phyloP scores from a whole-genome alignment of 805 yeast genomes.

The Wickerhamia fluorescens region DNA sequence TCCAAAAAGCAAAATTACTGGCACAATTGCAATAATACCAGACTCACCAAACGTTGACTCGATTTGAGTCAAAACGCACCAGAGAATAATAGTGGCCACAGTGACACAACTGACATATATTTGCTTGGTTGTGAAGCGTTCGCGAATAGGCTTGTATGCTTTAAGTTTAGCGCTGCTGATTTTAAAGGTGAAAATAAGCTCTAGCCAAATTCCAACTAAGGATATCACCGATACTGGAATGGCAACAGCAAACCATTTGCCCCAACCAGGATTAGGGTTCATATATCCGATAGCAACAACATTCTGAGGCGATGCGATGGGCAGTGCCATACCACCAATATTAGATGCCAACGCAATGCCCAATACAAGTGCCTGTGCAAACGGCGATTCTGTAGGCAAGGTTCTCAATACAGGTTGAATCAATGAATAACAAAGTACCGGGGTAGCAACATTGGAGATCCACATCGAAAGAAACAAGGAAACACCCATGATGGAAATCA shows the following conservation, averaged over 20 bases:
- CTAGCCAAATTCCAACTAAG: slow-evolving; percentile 63
- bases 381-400: slow-evolving; percentile 67
- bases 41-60: slow-evolving; percentile 40
- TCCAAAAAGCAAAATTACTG: slow-evolving; percentile 43
- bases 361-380: slow-evolving; percentile 75
- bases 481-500: slow-evolving; percentile 77
- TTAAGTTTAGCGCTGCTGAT: slow-evolving; percentile 40
- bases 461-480: slow-evolving; percentile 87
- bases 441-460: slow-evolving; percentile 97
- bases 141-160: slow-evolving; percentile 40
- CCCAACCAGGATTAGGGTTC: slow-evolving; percentile 78
- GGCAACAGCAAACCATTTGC: slow-evolving; percentile 86
- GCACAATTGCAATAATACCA: slow-evolving; percentile 42
- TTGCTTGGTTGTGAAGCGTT: slow-evolving; percentile 38
- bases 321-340: slow-evolving; percentile 95
- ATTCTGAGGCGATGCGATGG: slow-evolving; percentile 95
- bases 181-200: slow-evolving; percentile 60
- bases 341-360: slow-evolving; percentile 93
- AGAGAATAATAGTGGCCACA: slow-evolving; percentile 37
- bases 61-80: slow-evolving; percentile 42
- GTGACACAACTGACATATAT: slow-evolving; percentile 36
- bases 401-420: slow-evolving; percentile 86
- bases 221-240: slow-evolving; percentile 69
- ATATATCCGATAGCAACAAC: slow-evolving; percentile 83
- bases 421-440: slow-evolving; percentile 85